Evolutionary conservation across 768 basidiomycete genomes (phyloP).

Genomic region (Panaeolus papilionaceus): DNA sequence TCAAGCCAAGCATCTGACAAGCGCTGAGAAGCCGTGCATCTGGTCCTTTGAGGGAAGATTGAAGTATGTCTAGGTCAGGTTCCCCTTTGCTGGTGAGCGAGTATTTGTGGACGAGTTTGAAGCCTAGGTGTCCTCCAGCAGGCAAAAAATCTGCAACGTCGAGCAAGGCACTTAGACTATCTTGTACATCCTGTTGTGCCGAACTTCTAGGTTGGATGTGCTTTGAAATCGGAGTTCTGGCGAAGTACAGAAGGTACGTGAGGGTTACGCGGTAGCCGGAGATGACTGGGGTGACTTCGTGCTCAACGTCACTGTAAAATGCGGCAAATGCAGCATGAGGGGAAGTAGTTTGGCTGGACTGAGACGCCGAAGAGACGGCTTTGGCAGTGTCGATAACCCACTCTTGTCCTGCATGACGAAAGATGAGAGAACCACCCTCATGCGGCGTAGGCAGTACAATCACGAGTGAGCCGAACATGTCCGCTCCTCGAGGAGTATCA

Average conservation of each 20-base stretch:
- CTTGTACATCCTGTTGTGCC: not conserved
- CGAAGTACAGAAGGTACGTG: conserved; percentile 44
- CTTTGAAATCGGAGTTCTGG: conserved; percentile 8
- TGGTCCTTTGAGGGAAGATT: conserved; percentile 16
- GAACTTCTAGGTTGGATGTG: conserved; percentile 12
- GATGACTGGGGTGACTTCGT: conserved; percentile 38
- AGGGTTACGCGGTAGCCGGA: conserved; percentile 44
- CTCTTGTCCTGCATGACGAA: conserved; percentile 34
- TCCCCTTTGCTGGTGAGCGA: conserved; percentile 27
- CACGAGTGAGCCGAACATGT: conserved; percentile 53
- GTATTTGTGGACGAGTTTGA: conserved; percentile 43
- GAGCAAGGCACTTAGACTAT: conserved; percentile 31
- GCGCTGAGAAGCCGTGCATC: conserved; percentile 20
- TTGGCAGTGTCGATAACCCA: conserved; percentile 38
- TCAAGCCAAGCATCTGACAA: conserved; percentile 6
- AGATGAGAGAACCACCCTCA: conserved; percentile 45
- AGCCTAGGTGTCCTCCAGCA: conserved; percentile 44
- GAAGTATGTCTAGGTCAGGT: conserved; percentile 9
- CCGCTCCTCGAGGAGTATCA: conserved; percentile 44
- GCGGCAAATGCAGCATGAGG: conserved; percentile 40
- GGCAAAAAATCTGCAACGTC: conserved; percentile 38
- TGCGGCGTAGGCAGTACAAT: conserved; percentile 47
- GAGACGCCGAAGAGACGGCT: conserved; percentile 1
- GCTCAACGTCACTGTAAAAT: conserved; percentile 41
- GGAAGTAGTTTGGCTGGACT: conserved; percentile 22